A percentile compares a stretch with the other conserved stretches of the same genome.
These are phyloP conservation scores for Pseudopyricularia cyperi DNA, from an alignment of 2,329 filamentous ascomycete species.

Conservation along the genomic window DNA sequence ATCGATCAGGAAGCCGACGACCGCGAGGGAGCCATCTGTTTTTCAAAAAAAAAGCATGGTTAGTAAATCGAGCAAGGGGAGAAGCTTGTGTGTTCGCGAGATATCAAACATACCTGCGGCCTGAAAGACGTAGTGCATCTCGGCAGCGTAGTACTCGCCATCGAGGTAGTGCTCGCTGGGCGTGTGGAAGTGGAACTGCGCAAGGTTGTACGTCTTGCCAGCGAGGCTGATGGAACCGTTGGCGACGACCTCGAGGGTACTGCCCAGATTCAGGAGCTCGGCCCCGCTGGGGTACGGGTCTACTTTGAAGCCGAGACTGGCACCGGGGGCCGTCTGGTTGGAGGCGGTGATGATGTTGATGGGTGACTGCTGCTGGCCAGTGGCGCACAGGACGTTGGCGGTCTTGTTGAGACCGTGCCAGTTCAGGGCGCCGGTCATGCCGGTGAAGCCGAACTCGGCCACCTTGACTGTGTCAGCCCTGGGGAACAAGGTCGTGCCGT, in stretches of 20 bases:
- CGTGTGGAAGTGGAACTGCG: conserved; percentile 48
- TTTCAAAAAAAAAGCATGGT: no score
- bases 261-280: conserved; percentile 37
- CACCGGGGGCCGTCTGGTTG: conserved; percentile 5
- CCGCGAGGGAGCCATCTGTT: conserved; percentile 19
- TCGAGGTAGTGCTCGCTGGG: conserved; percentile 44
- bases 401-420: conserved; percentile 32
- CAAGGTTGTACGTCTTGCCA: conserved; percentile 26
- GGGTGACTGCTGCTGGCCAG: conserved; percentile 38
- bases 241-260: conserved; percentile 35
- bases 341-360: conserved; percentile 31
- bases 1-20: conserved; percentile 24
- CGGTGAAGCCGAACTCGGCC: conserved; percentile 26
- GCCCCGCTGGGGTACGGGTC: conserved; percentile 20
- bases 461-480: conserved; percentile 15
- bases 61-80: background rate
- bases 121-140: conserved; percentile 28
- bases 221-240: conserved; percentile 30
- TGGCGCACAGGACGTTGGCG: conserved; percentile 30
- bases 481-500: conserved; percentile 21
- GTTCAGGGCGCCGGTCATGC: conserved; percentile 32
- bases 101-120: conserved; percentile 11
- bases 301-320: conserved; percentile 20
- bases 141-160: conserved; percentile 24
- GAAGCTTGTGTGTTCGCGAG: background rate